These are phyloP conservation scores for Westerdykella aurantiaca DNA, from an alignment of 2,329 filamentous ascomycete genomes.

Conservation along the genomic window DNA sequence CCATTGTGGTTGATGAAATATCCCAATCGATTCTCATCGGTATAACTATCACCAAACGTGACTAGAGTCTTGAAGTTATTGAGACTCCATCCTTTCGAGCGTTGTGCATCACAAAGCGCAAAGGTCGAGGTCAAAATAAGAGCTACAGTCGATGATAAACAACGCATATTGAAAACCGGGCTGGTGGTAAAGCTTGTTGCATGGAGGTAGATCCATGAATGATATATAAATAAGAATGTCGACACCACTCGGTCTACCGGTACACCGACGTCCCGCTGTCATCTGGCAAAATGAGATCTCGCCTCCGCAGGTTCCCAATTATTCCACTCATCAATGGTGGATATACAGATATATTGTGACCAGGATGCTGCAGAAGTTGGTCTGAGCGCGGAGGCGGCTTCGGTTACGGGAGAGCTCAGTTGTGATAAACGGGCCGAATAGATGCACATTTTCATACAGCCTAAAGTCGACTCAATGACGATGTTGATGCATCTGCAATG, in stretches of 20 bases:
- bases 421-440: background rate
- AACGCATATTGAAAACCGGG: constrained; percentile 14
- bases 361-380: constrained; percentile 6
- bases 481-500: no score
- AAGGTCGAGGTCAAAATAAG: constrained; percentile 18
- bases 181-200: constrained; percentile 6
- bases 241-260: no score
- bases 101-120: constrained; percentile 10
- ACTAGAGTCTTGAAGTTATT: constrained; percentile 57
- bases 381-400: background rate
- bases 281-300: constrained; percentile 1
- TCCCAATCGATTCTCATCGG: constrained; percentile 61
- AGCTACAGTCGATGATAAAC: constrained; percentile 14
- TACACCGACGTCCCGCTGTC: background rate
- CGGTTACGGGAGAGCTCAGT: background rate
- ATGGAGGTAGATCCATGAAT: background rate
- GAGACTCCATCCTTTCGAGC: constrained; percentile 31
- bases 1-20: constrained; percentile 57
- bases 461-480: background rate
- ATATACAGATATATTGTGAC: constrained; percentile 9
- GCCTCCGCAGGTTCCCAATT: constrained; percentile 10
- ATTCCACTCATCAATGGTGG: no score
- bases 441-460: background rate
- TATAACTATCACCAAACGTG: constrained; percentile 71
- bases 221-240: constrained; percentile 5